These are phyloP conservation scores for Leishmania major DNA, from an alignment of 208 protist genomes.

Conservation along the genomic window DNA sequence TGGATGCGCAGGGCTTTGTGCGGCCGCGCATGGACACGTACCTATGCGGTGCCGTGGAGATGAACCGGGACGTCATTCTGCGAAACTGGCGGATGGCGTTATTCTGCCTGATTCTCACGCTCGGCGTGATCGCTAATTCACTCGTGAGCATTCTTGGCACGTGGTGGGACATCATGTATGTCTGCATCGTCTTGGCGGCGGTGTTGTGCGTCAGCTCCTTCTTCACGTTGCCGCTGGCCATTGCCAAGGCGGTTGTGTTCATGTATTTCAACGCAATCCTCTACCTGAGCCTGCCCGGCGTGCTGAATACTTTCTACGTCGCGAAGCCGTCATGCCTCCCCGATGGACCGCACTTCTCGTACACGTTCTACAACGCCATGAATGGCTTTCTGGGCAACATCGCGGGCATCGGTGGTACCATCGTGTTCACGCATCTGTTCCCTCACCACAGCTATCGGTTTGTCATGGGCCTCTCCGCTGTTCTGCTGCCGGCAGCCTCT, in stretches of 20 bases:
- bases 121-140: slow-evolving; percentile 27
- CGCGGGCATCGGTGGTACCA: slow-evolving; percentile 46
- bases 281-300: slow-evolving; percentile 60
- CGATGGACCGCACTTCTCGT: slow-evolving; percentile 65
- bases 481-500: slow-evolving; percentile 51
- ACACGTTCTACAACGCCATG: slow-evolving; percentile 69
- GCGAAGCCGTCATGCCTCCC: slow-evolving; percentile 49
- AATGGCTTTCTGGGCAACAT: slow-evolving; percentile 48
- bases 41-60: slow-evolving; percentile 28
- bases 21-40: slow-evolving; percentile 25
- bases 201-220: slow-evolving; percentile 28
- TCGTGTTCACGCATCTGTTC: slow-evolving; percentile 55
- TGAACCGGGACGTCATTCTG: slow-evolving; percentile 33
- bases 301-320: slow-evolving; percentile 67
- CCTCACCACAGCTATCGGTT: slow-evolving; percentile 53
- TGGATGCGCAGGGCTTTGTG: slow-evolving; percentile 21
- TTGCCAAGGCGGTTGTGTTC: slow-evolving; percentile 43
- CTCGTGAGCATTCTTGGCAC: slow-evolving; percentile 44
- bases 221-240: slow-evolving; percentile 34
- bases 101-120: slow-evolving; percentile 43
- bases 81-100: slow-evolving; percentile 37
- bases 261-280: slow-evolving; percentile 35
- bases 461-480: slow-evolving; percentile 55
- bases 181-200: slow-evolving; percentile 27
- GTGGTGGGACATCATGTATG: slow-evolving; percentile 33